Evolutionary conservation across 345 rosid genomes (phyloP).

Genomic region (Brassica cretica): DNA sequence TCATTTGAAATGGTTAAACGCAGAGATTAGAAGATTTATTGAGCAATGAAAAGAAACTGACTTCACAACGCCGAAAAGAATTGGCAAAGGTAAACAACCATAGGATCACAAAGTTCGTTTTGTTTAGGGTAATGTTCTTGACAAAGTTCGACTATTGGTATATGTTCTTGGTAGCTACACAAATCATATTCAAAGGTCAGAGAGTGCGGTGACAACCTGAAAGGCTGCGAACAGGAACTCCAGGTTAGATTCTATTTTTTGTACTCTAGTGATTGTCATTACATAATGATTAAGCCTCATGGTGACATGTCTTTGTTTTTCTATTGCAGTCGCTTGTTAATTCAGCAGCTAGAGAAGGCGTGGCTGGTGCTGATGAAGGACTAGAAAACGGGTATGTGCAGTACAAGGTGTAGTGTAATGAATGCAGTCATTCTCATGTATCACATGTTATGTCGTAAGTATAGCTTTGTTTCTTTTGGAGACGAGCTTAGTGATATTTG

Average conservation of each 20-base stretch:
- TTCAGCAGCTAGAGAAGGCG: constrained; percentile 32
- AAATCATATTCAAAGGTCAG: constrained; percentile 65
- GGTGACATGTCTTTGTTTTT: not conserved
- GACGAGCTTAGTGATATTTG: not conserved
- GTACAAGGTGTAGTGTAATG: not conserved
- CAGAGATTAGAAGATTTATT: constrained; percentile 80
- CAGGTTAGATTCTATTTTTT: constrained; percentile 50
- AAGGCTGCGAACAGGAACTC: constrained; percentile 71
- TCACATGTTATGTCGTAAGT: not conserved
- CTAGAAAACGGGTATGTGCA: constrained; percentile 21
- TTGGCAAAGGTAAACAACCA: constrained; percentile 59
- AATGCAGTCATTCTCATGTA: not conserved
- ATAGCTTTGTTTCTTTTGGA: not conserved
- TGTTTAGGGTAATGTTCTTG: constrained; percentile 14
- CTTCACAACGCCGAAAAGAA: constrained; percentile 60
- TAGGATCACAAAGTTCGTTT: not conserved
- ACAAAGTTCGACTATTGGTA: constrained; percentile 15
- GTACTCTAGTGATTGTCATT: constrained; percentile 3
- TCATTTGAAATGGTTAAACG: constrained; percentile 38
- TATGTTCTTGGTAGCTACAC: constrained; percentile 53
- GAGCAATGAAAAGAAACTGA: constrained; percentile 59
- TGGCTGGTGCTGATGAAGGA: constrained; percentile 23
- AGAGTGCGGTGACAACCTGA: constrained; percentile 58
- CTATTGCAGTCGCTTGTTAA: constrained; percentile 25
- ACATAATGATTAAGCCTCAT: not conserved